Base-by-base conservation (phyloP, 768 basidiomycete genomes). In the Amanita polypyramis region DNA sequence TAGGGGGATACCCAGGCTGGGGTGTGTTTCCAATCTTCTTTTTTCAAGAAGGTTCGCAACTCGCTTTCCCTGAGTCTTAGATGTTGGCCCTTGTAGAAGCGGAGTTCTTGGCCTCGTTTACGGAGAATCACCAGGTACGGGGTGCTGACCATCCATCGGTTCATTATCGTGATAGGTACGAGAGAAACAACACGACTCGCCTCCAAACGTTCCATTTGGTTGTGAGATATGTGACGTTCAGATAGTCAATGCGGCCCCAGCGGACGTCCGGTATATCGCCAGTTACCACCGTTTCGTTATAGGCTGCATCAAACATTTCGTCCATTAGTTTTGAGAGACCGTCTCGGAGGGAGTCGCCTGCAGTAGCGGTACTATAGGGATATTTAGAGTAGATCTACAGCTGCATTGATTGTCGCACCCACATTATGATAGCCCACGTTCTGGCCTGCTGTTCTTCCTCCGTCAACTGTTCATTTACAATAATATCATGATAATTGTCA, bases 121-220 rank as follows among this genome's bases (percentile, higher is more conserved):
- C 74, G 77, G 40, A 80, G 54, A 15, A 93, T 65, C 23, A 93
- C 79, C 21, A 93, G 62, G 50, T 75, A 75, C 0, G 92, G 92
- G 2, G 85, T 87, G 55, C 91, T 93, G 43, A 49, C 15, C 20
- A 27, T 33, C 33, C 23, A 45, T 27, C 44, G 12, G 17, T 21
- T 12, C 46, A 37, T 47, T 41, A 23, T 49, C 48, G 10, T 4
- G 49, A 17, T 12, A 8, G 37, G 20, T n/a, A 44, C 27, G 39
- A 11, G 15, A 29, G 34, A 27, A 8, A 43, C 50, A 0, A 44
- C 53, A 34, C 33, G 14, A 74, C 80, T 51, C 60, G 92, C 92
- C 77, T 75, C 87, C 89, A 93, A 41, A 94, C 62, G 30, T 62
- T 69, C 92, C 92, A 95, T 58, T 84, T 85, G 2, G 89, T 90